phyloP scores from a whole-genome alignment of 345 rosid genomes.

The Populus ilicifolia region DNA sequence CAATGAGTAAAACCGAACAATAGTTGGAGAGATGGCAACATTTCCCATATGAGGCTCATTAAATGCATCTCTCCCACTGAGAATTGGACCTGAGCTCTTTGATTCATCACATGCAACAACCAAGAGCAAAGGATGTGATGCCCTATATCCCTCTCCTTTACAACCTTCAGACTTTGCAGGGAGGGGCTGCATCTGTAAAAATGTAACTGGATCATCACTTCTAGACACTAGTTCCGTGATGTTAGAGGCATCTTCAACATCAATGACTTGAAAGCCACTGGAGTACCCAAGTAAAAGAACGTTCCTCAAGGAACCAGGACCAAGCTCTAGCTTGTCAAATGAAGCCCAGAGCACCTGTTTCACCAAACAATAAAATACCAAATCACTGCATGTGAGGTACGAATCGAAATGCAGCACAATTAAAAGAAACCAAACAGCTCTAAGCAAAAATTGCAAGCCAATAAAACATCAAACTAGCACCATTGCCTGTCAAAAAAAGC shows the following conservation, averaged over 20 bases:
- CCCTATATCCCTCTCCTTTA: slow-evolving; percentile 62
- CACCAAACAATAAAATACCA: slow-evolving; percentile 14
- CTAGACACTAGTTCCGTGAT: slow-evolving; percentile 77
- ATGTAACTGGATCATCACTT: slow-evolving; percentile 82
- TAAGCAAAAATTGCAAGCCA: background rate
- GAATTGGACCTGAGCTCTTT: slow-evolving; percentile 36
- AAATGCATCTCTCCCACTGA: slow-evolving; percentile 57
- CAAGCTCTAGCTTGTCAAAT: slow-evolving; percentile 68
- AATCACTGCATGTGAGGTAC: background rate
- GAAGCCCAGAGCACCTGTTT: slow-evolving; percentile 87
- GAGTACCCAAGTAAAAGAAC: slow-evolving; percentile 85
- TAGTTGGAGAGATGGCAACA: slow-evolving; percentile 55
- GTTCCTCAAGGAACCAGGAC: slow-evolving; percentile 51
- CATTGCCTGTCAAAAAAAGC: background rate
- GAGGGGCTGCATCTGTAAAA: slow-evolving; percentile 79
- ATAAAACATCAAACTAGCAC: background rate
- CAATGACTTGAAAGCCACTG: slow-evolving; percentile 93
- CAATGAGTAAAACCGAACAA: slow-evolving; percentile 84
- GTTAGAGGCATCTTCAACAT: slow-evolving; percentile 72
- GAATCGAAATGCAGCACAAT: background rate
- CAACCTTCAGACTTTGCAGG: slow-evolving; percentile 59
- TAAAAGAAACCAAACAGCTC: background rate
- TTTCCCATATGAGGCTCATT: slow-evolving; percentile 55
- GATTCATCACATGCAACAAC: slow-evolving; percentile 90
- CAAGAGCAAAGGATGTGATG: slow-evolving; percentile 87